Conservation (phyloP, 2,329 filamentous ascomycete genomes). For the Nemania sp. region DNA sequence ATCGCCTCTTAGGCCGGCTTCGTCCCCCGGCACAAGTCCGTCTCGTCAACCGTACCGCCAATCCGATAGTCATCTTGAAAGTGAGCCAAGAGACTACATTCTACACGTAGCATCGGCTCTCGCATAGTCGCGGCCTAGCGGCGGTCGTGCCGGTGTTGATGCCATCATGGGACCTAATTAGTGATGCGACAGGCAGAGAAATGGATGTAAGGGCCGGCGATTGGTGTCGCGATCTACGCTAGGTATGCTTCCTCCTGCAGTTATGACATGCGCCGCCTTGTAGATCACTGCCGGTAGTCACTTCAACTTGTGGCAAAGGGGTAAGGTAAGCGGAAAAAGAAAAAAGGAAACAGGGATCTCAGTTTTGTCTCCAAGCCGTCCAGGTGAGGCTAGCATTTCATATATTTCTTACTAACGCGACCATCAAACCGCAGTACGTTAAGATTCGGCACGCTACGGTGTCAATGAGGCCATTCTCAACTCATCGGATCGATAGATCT, state of each 20-base stretch:
- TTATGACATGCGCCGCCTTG: too few species aligned
- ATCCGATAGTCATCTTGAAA: neutral
- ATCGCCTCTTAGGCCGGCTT: neutral
- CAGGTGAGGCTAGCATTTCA: neutral
- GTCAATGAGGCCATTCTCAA: neutral
- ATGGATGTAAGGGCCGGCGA: neutral
- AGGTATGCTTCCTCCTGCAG: neutral
- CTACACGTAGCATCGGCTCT: neutral
- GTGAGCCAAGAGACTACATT: neutral
- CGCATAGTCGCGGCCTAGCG: neutral
- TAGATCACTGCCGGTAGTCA: neutral
- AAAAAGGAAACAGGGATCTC: neutral
- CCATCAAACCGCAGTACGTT: neutral
- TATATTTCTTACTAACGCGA: neutral
- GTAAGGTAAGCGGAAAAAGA: neutral
- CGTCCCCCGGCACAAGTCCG: neutral
- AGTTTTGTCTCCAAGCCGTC: neutral
- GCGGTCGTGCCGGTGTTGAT: neutral
- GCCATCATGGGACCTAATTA: neutral
- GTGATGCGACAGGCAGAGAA: too few species aligned
- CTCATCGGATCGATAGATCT: neutral
- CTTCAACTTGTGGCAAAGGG: neutral
- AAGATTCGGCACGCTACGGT: neutral
- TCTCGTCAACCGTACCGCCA: neutral
- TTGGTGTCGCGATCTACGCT: neutral